These are phyloP conservation scores for Coemansia sp. DNA, from an alignment of 192 early-diverging fungal species.

Conservation along the genomic window DNA sequence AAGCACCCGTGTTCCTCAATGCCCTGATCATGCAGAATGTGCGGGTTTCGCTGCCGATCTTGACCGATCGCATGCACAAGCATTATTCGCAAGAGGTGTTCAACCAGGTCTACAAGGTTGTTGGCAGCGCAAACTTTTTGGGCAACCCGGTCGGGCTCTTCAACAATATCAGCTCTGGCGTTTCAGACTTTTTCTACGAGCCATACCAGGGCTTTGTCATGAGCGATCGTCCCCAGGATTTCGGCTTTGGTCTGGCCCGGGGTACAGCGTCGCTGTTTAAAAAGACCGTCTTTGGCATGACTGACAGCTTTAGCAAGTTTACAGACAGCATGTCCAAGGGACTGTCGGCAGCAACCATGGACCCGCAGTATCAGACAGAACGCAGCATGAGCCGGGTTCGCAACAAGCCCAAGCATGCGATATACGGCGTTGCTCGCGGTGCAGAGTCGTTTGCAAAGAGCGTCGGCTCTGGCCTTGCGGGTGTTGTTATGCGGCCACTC, in stretches of 20 bases:
- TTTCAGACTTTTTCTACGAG: slow-evolving; percentile 96
- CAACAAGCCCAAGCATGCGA: slow-evolving; percentile 88
- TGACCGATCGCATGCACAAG: slow-evolving; percentile 75
- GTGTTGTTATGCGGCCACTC: slow-evolving; percentile 83
- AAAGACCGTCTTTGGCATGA: slow-evolving; percentile 95
- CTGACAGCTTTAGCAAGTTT: slow-evolving; percentile 93
- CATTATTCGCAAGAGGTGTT: slow-evolving; percentile 91
- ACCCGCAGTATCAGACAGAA: slow-evolving; percentile 83
- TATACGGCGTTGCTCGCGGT: slow-evolving; percentile 85
- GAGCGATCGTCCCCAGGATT: slow-evolving; percentile 90
- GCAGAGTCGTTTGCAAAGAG: slow-evolving; percentile 81
- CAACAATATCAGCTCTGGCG: slow-evolving; percentile 92
- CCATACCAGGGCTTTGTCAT: slow-evolving; percentile 96
- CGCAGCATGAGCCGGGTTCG: slow-evolving; percentile 75
- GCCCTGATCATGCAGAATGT: slow-evolving; percentile 86
- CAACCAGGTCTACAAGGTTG: slow-evolving; percentile 79
- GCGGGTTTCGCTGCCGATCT: slow-evolving; percentile 71
- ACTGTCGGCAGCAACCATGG: slow-evolving; percentile 91
- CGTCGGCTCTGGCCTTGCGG: slow-evolving; percentile 82
- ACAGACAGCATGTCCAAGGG: slow-evolving; percentile 97
- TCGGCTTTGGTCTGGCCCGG: slow-evolving; percentile 88
- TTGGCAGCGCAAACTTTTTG: slow-evolving; percentile 95
- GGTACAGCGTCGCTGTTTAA: slow-evolving; percentile 71
- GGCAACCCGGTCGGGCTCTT: slow-evolving; percentile 98
- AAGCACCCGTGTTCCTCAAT: slow-evolving; percentile 87